Percentiles rank a stretch among this genome's conserved stretches.
phyloP scores from a whole-genome alignment of 2,329 filamentous ascomycete species.

The Zymoseptoria tritici region DNA sequence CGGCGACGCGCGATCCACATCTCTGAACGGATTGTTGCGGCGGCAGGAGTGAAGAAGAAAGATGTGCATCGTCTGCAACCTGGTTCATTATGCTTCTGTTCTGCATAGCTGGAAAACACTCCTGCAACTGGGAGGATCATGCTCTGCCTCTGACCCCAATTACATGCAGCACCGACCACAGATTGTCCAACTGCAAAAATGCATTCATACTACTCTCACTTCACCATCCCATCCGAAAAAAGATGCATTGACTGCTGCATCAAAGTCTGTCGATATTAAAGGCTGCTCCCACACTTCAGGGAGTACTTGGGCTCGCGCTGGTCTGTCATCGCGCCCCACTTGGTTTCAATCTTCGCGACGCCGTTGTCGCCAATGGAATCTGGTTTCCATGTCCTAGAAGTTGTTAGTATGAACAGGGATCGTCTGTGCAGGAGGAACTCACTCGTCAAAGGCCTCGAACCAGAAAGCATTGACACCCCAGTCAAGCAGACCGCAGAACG shows the following conservation, averaged over 20 bases:
- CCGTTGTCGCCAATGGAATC: conserved; percentile 56
- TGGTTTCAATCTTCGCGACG: conserved; percentile 47
- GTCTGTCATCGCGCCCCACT: conserved; percentile 61
- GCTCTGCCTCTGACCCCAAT: not conserved
- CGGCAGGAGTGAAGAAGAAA: too few species aligned
- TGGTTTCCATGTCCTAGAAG: conserved; percentile 52
- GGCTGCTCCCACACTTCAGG: conserved; percentile 11
- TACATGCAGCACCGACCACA: not conserved
- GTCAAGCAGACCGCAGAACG: conserved; percentile 55
- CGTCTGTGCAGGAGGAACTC: too few species aligned
- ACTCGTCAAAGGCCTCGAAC: conserved; percentile 67
- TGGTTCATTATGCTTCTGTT: too few species aligned
- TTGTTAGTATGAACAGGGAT: too few species aligned
- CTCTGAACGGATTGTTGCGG: too few species aligned
- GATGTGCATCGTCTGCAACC: too few species aligned
- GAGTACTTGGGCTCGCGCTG: conserved; percentile 16
- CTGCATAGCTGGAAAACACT: too few species aligned
- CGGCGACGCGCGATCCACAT: too few species aligned
- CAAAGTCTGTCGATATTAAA: not conserved
- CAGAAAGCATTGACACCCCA: conserved; percentile 65
- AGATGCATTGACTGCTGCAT: not conserved
- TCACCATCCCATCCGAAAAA: not conserved
- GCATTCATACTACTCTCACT: not conserved
- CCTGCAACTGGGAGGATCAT: too few species aligned
- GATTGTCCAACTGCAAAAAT: not conserved